Conservation (phyloP, 306 rosid species). For the Lablab purpureus region DNA sequence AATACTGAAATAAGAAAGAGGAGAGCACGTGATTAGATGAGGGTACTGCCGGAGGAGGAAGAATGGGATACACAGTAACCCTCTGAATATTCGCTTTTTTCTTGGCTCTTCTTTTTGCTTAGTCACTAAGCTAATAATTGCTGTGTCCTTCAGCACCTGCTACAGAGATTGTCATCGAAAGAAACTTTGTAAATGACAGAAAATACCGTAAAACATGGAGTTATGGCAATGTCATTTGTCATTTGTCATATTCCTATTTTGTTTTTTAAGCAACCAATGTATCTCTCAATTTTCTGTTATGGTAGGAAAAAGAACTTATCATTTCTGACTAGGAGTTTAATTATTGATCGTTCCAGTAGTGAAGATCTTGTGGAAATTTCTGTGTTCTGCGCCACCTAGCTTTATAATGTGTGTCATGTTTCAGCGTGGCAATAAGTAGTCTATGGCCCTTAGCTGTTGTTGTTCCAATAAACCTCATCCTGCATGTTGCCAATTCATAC, state of each 20-base stretch:
- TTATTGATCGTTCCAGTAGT: neutral
- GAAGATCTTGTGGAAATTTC: constrained; percentile 27
- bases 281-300: constrained; percentile 27
- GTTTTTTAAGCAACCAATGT: constrained; percentile 13
- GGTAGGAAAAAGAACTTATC: constrained; percentile 12
- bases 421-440: constrained; percentile 27
- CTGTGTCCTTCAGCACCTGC: constrained; percentile 9
- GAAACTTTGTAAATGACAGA: neutral
- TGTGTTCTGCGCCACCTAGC: constrained; percentile 9
- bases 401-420: constrained; percentile 1
- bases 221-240: constrained; percentile 21
- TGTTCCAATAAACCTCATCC: neutral
- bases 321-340: constrained; percentile 17
- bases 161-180: constrained; percentile 10
- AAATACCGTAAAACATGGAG: constrained; percentile 26
- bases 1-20: neutral
- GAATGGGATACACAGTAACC: neutral
- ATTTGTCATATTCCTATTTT: constrained; percentile 19
- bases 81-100: constrained; percentile 16
- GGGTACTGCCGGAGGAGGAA: neutral
- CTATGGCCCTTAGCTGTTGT: constrained; percentile 12
- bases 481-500: neutral
- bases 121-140: constrained; percentile 15
- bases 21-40: neutral
- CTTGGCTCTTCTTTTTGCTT: neutral